Evolutionary conservation across 2,329 filamentous ascomycete species (phyloP), one percentile per base, ranked within the genome.

Genomic region (Aspergillus ochraceoroseus): DNA sequence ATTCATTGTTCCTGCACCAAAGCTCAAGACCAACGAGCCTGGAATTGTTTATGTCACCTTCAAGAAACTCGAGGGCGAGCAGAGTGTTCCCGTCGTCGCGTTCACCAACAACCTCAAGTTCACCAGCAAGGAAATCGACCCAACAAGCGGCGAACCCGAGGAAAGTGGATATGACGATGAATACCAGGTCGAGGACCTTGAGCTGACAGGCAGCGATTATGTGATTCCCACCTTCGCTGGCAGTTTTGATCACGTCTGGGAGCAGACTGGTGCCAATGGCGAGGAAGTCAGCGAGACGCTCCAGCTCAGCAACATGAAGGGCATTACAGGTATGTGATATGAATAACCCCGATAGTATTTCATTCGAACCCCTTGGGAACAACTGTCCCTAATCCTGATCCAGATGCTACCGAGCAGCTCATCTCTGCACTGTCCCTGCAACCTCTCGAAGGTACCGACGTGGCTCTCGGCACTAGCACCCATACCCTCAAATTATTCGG

Each of bases 71-170:
- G 78, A 76, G 44, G 88, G 86, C 41, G 85, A 87, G 56, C 75
- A 72, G 29, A 77, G 83, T n/a, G 83, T 94, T 64, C 82, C 88
- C 3, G 74, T 85, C 14, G 81, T 83, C 37, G 85, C 80, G 28
- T 94, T 98, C 67, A 87, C 86, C 52, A 98, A 96, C 67, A 73
- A 87, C 26, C 83, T 98, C 61, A 95, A 92, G 68, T 98, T 98
- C 65, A 95, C 88, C 12, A 92, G 84, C 73, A 96, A 95, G 71
- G 92, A 98, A 68, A 92, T 98, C 52, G 92, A 98, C 57, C 92
- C 92, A 4, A 85, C 85, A 17, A 95, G 87, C n/a, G 80, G 81
- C 51, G 88, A 95, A 67, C 86, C 90, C 0, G 92, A 98, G 65
- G 88, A 94, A 11, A 76, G 71, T 32, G 92, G 92, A 31, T 96